These are phyloP conservation scores for Mycena albidolilacea DNA, from an alignment of 768 basidiomycete species.

Conservation along the genomic window DNA sequence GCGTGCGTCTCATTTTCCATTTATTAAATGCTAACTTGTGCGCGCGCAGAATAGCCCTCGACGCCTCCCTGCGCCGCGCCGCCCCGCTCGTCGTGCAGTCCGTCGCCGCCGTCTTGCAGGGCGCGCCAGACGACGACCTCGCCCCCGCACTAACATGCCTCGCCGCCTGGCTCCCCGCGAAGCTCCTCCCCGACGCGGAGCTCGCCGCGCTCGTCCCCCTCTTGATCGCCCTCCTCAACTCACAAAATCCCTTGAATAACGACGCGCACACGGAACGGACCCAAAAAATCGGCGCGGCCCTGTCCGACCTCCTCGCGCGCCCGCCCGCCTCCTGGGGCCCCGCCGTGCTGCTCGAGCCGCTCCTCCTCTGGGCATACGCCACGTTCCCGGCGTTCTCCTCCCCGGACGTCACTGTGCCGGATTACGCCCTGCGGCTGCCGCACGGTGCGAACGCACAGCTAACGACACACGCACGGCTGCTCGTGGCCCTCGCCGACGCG, in stretches of 20 bases:
- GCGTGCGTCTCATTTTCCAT: background rate
- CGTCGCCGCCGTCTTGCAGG: conserved; percentile 66
- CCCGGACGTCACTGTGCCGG: background rate
- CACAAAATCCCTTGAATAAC: too few species aligned
- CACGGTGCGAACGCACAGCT: background rate
- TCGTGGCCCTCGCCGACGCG: conserved; percentile 32
- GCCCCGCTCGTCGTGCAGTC: conserved; percentile 80
- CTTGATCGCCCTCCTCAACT: background rate
- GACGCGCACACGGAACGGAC: conserved; percentile 49
- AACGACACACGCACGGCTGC: conserved; percentile 12
- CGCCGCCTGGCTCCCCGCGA: background rate
- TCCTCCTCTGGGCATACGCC: conserved; percentile 78
- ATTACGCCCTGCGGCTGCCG: background rate
- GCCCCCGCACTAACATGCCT: background rate
- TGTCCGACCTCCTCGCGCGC: conserved; percentile 84
- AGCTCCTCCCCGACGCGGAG: conserved; percentile 63
- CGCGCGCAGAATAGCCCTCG: conserved; percentile 55
- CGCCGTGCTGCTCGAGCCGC: conserved; percentile 84
- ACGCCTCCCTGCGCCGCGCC: conserved; percentile 76
- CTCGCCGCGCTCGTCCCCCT: conserved; percentile 76
- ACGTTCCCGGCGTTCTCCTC: background rate
- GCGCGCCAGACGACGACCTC: background rate
- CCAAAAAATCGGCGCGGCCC: conserved; percentile 66
- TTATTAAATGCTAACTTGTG: background rate
- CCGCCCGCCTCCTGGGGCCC: conserved; percentile 81